Evolutionary conservation across 2,329 filamentous ascomycete genomes (phyloP).

Genomic region (Neoarthrinium moseri): DNA sequence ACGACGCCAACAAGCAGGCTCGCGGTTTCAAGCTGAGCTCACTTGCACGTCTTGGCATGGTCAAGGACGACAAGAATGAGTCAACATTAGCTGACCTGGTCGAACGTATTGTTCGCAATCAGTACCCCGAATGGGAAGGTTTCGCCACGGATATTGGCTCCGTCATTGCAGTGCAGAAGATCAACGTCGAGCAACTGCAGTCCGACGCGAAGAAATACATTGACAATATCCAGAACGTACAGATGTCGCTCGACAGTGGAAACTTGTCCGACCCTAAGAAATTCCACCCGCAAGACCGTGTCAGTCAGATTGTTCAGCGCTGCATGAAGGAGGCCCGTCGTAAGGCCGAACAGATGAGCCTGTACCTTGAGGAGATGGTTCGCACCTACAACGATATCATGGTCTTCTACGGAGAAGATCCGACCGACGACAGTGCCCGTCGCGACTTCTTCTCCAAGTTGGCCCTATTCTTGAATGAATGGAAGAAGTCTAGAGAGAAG

Average conservation of each 20-base stretch:
- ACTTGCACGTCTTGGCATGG: constrained; percentile 88
- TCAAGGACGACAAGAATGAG: constrained; percentile 99
- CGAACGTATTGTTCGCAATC: constrained; percentile 91
- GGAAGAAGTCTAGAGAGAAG: constrained; percentile 96
- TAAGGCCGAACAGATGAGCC: constrained; percentile 92
- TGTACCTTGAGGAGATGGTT: constrained; percentile 91
- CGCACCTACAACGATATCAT: constrained; percentile 93
- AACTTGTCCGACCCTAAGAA: constrained; percentile 96
- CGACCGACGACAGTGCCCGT: constrained; percentile 85
- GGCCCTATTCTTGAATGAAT: constrained; percentile 84
- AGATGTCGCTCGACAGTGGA: constrained; percentile 86
- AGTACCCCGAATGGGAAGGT: constrained; percentile 92
- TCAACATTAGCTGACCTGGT: constrained; percentile 94
- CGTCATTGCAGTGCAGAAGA: constrained; percentile 78
- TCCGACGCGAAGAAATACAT: constrained; percentile 89
- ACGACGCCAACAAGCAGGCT: constrained; percentile 97
- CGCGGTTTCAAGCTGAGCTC: constrained; percentile 97
- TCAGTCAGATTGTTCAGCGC: constrained; percentile 85
- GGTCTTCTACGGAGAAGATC: constrained; percentile 94
- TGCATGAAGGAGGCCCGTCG: constrained; percentile 95
- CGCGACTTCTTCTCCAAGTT: constrained; percentile 96
- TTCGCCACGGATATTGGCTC: constrained; percentile 83
- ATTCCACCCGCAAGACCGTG: constrained; percentile 96
- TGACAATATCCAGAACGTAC: constrained; percentile 90
- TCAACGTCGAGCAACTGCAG: constrained; percentile 92